Percentiles rank a stretch among this genome's conserved stretches.
Conservation (phyloP, 495 filamentous ascomycete species). For the Hypoxylon fragiforme region DNA sequence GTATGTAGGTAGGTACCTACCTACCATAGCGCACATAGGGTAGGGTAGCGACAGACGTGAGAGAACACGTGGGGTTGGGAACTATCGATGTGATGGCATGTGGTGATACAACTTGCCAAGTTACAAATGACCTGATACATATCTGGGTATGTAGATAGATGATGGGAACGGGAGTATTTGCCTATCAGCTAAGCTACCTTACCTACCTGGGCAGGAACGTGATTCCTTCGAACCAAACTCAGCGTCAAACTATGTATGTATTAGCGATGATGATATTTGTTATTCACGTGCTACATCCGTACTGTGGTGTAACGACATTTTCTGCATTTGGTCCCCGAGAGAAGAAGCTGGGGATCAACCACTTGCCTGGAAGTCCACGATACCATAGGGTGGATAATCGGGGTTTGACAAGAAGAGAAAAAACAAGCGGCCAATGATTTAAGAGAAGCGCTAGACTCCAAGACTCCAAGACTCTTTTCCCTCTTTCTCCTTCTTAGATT, state of each 20-base stretch:
- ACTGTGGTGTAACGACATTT: conserved; percentile 4
- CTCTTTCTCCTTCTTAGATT: too few species aligned
- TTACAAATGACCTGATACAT: too few species aligned
- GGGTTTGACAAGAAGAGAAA: background rate
- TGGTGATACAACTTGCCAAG: too few species aligned
- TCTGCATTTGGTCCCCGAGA: conserved; percentile 12
- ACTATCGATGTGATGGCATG: conserved; percentile 11
- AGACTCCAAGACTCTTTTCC: too few species aligned
- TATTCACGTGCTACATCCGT: conserved; percentile 2
- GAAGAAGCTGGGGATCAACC: background rate
- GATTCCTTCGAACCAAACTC: conserved; percentile 24
- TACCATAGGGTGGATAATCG: conserved; percentile 14
- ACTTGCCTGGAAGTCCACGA: conserved; percentile 7
- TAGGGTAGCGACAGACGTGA: too few species aligned
- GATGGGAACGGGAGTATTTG: too few species aligned
- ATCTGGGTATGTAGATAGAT: too few species aligned
- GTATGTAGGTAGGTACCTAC: too few species aligned
- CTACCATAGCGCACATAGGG: too few species aligned
- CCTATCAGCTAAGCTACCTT: too few species aligned
- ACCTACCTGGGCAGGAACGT: background rate
- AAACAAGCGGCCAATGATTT: background rate
- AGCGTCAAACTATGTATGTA: conserved; percentile 1
- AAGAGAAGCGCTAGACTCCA: conserved; percentile 1
- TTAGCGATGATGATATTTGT: conserved; percentile 1
- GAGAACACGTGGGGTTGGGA: conserved; percentile 29